Base-by-base conservation (phyloP, 2,329 filamentous ascomycete genomes). In the Hypomyces perniciosus region DNA sequence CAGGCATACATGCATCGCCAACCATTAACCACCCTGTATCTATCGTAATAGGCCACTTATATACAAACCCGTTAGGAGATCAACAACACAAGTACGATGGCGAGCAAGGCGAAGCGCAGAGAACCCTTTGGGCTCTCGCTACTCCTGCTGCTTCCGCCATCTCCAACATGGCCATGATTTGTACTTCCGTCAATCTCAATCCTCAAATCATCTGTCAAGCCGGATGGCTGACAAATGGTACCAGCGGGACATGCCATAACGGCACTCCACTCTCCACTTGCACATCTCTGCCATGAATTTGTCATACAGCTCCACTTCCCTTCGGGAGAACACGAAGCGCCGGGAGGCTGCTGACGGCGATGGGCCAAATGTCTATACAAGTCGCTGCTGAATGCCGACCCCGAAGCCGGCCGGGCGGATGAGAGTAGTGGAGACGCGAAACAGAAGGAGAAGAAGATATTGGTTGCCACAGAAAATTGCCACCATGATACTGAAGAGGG, bases 261-360 rank as follows among this genome's bases (percentile, higher is more conserved):
- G 1, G 54, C 62, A 54, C 70, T 75, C 77, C 76, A 80, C 8
- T 52, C 59, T 2, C 76, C 75, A 8, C 66, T 61, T 3, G 72
- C 74, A 57, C 77, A 80, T 29, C 76, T 70, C 62, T 80, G 77
- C 65, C 73, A 80, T 33, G 65, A 68, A 20, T 56, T 63, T 1
- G 66, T 68, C 65, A 79, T 72, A 65, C 77, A 80, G 62, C 79
- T 77, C 77, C 77, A 80, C 54, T 72, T 70, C n/a, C 77, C 76
- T 52, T 80, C 76, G 9, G 65, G 59, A 8, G 64, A 61, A 61
- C 76, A 79, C 4, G 62, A 56, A 2, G 70, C 63, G 20, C 73
- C 73, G 4, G 58, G 20, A 8, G 42, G n/a, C 10, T 27, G 35
- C n/a, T 7, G 27, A 8, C 31, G 26, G 35, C 8, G 31, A 6